Percentiles rank a stretch among this genome's conserved stretches.
Conservation (phyloP, 352 stramenopile genomes). For the Globisporangium viniferum region DNA sequence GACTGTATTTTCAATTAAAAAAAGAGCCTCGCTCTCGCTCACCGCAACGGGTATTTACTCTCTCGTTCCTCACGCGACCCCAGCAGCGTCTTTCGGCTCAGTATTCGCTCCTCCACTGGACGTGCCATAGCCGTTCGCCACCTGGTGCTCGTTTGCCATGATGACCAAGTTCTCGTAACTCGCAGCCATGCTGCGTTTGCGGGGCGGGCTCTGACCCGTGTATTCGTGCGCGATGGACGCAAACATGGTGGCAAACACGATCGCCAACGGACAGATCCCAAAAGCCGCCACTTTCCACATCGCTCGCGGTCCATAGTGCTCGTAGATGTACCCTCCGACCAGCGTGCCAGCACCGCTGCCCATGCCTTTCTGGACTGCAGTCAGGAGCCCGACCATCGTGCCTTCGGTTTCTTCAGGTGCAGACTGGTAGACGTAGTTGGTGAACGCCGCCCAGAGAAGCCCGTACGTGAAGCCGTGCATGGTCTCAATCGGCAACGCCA, state of each 20-base stretch:
- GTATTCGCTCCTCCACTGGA: not conserved
- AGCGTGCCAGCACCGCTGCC: constrained; percentile 58
- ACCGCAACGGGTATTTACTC: too few relatives aligned
- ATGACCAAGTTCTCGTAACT: constrained; percentile 5
- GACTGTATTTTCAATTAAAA: too few relatives aligned
- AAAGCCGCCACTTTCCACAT: constrained; percentile 67
- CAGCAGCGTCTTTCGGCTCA: too few relatives aligned
- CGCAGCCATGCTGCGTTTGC: constrained; percentile 10
- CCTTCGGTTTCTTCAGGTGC: constrained; percentile 58
- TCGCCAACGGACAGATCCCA: constrained; percentile 40
- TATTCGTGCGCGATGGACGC: constrained; percentile 38
- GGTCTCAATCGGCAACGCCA: constrained; percentile 54
- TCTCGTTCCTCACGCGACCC: too few relatives aligned
- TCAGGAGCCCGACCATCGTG: constrained; percentile 70
- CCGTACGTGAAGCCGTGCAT: constrained; percentile 74
- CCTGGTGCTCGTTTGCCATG: not conserved
- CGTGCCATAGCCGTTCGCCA: constrained; percentile 3
- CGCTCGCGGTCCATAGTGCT: constrained; percentile 42
- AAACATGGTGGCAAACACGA: constrained; percentile 45
- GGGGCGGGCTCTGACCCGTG: constrained; percentile 12
- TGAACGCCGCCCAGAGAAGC: constrained; percentile 69
- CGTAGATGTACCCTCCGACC: constrained; percentile 68
- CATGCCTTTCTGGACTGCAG: constrained; percentile 63
- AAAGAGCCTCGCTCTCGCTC: too few relatives aligned
- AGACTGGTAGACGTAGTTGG: constrained; percentile 73